Evolutionary conservation across 169 alveolate species (phyloP).

Genomic region (Babesia gibsoni): DNA sequence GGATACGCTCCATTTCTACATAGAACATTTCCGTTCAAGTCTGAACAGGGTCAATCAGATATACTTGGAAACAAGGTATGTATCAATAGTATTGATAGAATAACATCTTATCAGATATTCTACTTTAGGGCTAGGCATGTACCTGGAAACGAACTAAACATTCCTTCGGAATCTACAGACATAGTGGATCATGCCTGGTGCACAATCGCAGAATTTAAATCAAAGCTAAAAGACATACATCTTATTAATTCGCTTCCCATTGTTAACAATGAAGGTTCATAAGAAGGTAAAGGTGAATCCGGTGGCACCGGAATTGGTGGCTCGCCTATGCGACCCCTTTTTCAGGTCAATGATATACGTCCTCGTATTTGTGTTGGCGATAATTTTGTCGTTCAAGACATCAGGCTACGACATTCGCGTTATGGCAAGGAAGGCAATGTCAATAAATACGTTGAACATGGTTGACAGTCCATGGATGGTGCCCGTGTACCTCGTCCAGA

Average conservation of each 20-base stretch:
- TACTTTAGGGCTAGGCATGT: slow-evolving; percentile 72
- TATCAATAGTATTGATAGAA: background rate
- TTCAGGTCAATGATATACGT: slow-evolving; percentile 11
- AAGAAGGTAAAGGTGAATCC: background rate
- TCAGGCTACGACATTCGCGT: background rate
- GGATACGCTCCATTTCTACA: slow-evolving; percentile 70
- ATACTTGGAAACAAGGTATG: slow-evolving; percentile 29
- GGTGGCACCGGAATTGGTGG: slow-evolving; percentile 7
- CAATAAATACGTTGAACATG: background rate
- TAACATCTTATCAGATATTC: slow-evolving; percentile 46
- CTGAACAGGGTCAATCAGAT: background rate
- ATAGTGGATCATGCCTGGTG: slow-evolving; percentile 75
- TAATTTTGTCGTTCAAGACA: background rate
- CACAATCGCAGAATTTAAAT: slow-evolving; percentile 61
- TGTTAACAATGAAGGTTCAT: slow-evolving; percentile 2
- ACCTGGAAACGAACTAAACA: slow-evolving; percentile 36
- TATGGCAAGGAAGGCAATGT: background rate
- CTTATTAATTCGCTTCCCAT: slow-evolving; percentile 13
- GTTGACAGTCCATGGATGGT: background rate
- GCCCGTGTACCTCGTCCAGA: background rate
- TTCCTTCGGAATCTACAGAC: slow-evolving; percentile 6
- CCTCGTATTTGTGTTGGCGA: background rate
- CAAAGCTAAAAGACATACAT: slow-evolving; percentile 1
- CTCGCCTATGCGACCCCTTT: slow-evolving; percentile 22
- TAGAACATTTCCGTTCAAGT: slow-evolving; percentile 10